Evolutionary conservation across 805 yeast genomes (phyloP).

Genomic region (Pichia manshurica): DNA sequence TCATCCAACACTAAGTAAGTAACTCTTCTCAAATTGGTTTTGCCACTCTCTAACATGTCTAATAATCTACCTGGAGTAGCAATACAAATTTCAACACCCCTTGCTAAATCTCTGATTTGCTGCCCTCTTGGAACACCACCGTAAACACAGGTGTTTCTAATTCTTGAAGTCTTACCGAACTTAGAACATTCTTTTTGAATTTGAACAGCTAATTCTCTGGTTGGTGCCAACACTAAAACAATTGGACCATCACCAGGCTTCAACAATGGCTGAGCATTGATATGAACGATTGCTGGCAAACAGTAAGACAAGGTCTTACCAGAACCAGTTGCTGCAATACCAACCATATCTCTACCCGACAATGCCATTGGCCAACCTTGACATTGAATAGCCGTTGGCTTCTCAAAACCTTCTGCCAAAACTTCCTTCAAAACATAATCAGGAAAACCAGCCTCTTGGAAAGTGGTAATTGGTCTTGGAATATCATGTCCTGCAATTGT

Average conservation of each 20-base stretch:
- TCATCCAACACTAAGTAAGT: conserved; percentile 96
- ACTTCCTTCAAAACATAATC: conserved; percentile 86
- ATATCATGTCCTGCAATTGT: conserved; percentile 74
- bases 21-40: conserved; percentile 92
- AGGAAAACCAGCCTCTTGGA: conserved; percentile 98
- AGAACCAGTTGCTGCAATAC: conserved; percentile 98
- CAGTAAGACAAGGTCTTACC: conserved; percentile 98
- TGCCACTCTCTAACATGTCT: conserved; percentile 93
- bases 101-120: conserved; percentile 90
- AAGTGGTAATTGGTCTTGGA: conserved; percentile 88
- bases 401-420: conserved; percentile 84
- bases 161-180: conserved; percentile 86
- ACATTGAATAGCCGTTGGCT: conserved; percentile 95
- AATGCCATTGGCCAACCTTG: conserved; percentile 99
- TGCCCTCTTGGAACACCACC: conserved; percentile 99
- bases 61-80: conserved; percentile 99
- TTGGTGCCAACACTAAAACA: conserved; percentile 92
- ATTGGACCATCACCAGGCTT: conserved; percentile 96
- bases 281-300: conserved; percentile 94
- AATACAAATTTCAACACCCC: conserved; percentile 93
- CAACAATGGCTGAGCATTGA: conserved; percentile 94
- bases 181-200: conserved; percentile 94
- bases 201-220: conserved; percentile 98
- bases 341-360: conserved; percentile 97
- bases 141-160: conserved; percentile 94